Base-by-base conservation (phyloP, 192 early-diverging fungal genomes). In the Kappamyces sp. region DNA sequence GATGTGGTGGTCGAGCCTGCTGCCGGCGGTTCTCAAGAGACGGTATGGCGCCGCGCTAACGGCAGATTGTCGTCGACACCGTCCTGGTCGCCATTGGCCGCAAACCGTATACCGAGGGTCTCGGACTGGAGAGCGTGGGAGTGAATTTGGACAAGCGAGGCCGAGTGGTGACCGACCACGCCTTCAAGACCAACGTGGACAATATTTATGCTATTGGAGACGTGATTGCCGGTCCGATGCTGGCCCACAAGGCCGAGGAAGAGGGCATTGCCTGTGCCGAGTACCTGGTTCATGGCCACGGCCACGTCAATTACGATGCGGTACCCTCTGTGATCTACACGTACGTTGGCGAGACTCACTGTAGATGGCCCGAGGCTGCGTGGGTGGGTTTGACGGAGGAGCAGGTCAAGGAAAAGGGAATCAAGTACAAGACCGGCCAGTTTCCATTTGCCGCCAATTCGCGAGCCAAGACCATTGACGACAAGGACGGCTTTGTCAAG, bases 201-300 rank as follows among this genome's bases (percentile, higher is more conserved):
- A 84, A 83, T 76, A 90, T 98, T 71, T 85, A 88, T 62, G 92
- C 91, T 60, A 95, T 98, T 67, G 96, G 96, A 69, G 96, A 98
- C 75, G 96, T 87, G 44, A 95, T 93, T 59, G 83, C 87, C 57
- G 96, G 96, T 58, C 87, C 92, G 51, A 98, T 98, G 96, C 84
- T 98, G 69, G 96, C 96, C 15, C 96, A 98, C 90, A 98, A 98
- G 83, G 93, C 96, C 47, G 96, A 98, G 75, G 96, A 98, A 74
- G 96, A 98, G 72, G 94, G 93, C 69, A 94, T 98, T 72, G 96
- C 96, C 36, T 91, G 87, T 58, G 91, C 87, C 60, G 96, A 98
- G 73, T 84, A 90, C 78, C 90, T 98, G 55, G 83, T 83, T 55
- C 80, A 79, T 53, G 92, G 92, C 51, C 85, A 94, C 67, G 96